Percentiles rank a stretch among this genome's conserved stretches.
Conservation (phyloP, 495 filamentous ascomycete genomes). For the Cenococcum geophilum region DNA sequence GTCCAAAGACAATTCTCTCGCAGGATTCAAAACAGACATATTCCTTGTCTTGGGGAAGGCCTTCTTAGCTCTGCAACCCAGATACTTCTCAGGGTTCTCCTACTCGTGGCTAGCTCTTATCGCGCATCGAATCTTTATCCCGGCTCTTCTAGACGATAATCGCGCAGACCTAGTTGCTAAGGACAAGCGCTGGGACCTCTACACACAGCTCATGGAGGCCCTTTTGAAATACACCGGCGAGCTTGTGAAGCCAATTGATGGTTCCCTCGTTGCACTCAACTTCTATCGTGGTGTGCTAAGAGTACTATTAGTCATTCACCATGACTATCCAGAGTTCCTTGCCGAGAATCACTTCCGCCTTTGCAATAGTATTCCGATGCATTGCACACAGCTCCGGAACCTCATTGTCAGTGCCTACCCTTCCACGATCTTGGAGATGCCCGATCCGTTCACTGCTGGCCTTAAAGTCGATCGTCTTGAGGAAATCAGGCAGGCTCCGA, state of each 20-base stretch:
- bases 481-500: constrained; percentile 63
- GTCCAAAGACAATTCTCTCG: constrained; percentile 34
- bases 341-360: constrained; percentile 79
- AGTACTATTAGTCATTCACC: constrained; percentile 76
- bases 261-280: constrained; percentile 66
- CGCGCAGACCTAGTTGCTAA: constrained; percentile 25
- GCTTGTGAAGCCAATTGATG: constrained; percentile 65
- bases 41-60: constrained; percentile 65
- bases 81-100: constrained; percentile 69
- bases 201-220: constrained; percentile 67
- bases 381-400: constrained; percentile 85
- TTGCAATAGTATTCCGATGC: constrained; percentile 75
- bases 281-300: constrained; percentile 80
- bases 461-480: constrained; percentile 77
- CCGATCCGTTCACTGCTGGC: constrained; percentile 72
- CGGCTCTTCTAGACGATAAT: constrained; percentile 64
- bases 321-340: constrained; percentile 92
- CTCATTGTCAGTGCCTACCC: constrained; percentile 81
- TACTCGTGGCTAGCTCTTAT: constrained; percentile 80
- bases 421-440: constrained; percentile 63
- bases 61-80: constrained; percentile 70
- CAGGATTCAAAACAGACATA: constrained; percentile 59
- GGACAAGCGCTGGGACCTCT: constrained; percentile 53
- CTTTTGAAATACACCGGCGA: constrained; percentile 71
- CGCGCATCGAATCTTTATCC: constrained; percentile 81